Base-by-base conservation (phyloP, 805 yeast species). In the Alloascoidea africana region DNA sequence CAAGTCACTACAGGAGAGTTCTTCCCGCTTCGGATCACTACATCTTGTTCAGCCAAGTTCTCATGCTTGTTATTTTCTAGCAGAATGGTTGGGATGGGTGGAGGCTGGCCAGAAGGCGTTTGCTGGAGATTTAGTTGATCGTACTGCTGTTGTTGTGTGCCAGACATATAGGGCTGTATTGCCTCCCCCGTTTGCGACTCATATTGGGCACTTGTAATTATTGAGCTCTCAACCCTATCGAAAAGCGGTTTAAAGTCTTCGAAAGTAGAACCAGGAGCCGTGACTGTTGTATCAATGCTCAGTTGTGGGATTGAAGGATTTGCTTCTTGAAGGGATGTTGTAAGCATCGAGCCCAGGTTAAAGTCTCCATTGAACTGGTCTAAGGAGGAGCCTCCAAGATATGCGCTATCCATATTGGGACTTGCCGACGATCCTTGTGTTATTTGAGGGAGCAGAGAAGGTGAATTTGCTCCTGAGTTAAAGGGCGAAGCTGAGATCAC, bases 31-130 rank as follows among this genome's bases (percentile, higher is more conserved):
- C n/a, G 8, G n/a, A 8, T 23, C 8, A 8, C 30, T 23, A 8
- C 30, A 8, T 23, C 13, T 8, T 23, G 13, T 8, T 23, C n/a
- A 23, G 8, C n/a, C 8, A 8, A 8, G n/a, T 23, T 23, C 8
- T 23, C n/a, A 23, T 23, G 13, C n/a, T n/a, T 23, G n/a, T 23
- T 23, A n/a, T 18, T 14, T 14, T 6, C 14, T 18, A 34, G 18
- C 14, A 14, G 5, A 16, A 34, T 34, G 16, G 17, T 18, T 11
- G 19, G 32, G 16, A 16, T 14, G 5, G 32, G 32, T 34, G 36
- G 36, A 34, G 36, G 30, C 8, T 23, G n/a, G n/a, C n/a, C 30
- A 23, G 13, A n/a, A 23, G 30, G n/a, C 8, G 13, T 23, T 23
- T 23, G 30, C 8, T 23, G 30, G 8, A 8, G 30, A 23, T 23